A percentile compares a stretch with the other conserved stretches of the same genome.
These are phyloP conservation scores for Cucumis melo DNA, from an alignment of 306 rosid species.

Conservation along the genomic window DNA sequence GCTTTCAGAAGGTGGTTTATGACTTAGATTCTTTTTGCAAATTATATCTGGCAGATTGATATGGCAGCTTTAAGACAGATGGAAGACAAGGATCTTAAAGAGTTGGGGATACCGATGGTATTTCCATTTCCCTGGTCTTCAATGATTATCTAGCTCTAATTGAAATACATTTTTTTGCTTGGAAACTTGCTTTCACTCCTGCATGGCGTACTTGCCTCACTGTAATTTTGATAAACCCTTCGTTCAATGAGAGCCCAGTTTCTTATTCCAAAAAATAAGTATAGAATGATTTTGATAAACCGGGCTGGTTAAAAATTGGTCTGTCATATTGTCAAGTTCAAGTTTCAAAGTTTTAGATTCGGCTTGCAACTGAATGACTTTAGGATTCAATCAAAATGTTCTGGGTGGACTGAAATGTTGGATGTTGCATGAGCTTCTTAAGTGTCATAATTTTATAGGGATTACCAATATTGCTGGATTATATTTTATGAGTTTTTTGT, in stretches of 20 bases:
- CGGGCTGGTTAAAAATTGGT: not conserved
- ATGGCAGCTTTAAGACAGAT: conserved; percentile 51
- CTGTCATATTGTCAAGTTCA: not conserved
- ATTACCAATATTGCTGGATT: not conserved
- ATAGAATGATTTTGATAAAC: not conserved
- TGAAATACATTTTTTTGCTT: not conserved
- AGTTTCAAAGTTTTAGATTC: not conserved
- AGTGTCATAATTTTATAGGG: not conserved
- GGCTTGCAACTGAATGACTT: not conserved
- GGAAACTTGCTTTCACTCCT: not conserved
- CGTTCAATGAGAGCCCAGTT: too few species aligned
- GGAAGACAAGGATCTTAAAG: conserved; percentile 60
- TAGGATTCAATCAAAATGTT: not conserved
- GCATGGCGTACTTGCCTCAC: not conserved
- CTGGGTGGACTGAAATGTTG: not conserved
- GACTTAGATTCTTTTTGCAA: not conserved
- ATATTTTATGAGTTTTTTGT: not conserved
- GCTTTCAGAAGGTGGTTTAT: not conserved
- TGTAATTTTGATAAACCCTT: not conserved
- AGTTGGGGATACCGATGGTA: conserved; percentile 66
- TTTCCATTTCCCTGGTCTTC: conserved; percentile 1
- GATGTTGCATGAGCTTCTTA: not conserved
- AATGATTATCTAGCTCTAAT: not conserved
- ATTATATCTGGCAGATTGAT: conserved; percentile 34
- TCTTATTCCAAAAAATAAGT: too few species aligned